Conservation (phyloP, 108 stramenopile species). For the Cylindrotheca closterium region DNA sequence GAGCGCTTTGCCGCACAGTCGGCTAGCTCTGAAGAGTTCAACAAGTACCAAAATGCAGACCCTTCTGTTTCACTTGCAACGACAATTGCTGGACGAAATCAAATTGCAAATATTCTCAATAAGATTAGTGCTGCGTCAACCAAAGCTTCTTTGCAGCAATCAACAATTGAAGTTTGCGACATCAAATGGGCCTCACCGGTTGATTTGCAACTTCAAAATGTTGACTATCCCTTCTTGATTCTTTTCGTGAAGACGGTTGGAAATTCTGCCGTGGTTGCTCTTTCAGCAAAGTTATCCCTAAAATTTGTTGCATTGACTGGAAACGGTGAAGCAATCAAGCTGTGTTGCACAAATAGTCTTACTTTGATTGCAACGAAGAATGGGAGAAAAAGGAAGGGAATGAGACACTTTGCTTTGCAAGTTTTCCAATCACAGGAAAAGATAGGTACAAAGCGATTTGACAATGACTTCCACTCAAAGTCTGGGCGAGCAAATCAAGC, state of each 20-base stretch:
- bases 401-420: conserved; percentile 25
- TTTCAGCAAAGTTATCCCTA: conserved; percentile 4
- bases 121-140: background rate
- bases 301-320: conserved; percentile 21
- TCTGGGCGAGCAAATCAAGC: conserved; percentile 21
- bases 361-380: conserved; percentile 13
- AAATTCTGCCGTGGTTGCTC: background rate
- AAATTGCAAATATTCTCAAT: conserved; percentile 7
- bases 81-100: conserved; percentile 3
- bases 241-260: background rate
- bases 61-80: conserved; percentile 12
- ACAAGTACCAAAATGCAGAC: conserved; percentile 3
- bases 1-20: conserved; percentile 39
- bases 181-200: too few relatives aligned
- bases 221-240: background rate
- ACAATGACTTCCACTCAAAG: conserved; percentile 18
- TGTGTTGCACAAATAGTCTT: conserved; percentile 1
- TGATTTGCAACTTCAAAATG: background rate
- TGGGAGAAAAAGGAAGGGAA: background rate
- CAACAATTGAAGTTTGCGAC: background rate
- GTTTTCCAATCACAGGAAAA: conserved; percentile 22
- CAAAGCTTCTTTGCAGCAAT: background rate
- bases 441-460: conserved; percentile 26
- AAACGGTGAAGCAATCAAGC: conserved; percentile 6
- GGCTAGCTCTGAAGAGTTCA: conserved; percentile 21